A percentile compares a stretch with the other conserved stretches of the same genome.
These are phyloP conservation scores for Entamoeba histolytica DNA, from an alignment of 208 protist species.

Conservation along the genomic window DNA sequence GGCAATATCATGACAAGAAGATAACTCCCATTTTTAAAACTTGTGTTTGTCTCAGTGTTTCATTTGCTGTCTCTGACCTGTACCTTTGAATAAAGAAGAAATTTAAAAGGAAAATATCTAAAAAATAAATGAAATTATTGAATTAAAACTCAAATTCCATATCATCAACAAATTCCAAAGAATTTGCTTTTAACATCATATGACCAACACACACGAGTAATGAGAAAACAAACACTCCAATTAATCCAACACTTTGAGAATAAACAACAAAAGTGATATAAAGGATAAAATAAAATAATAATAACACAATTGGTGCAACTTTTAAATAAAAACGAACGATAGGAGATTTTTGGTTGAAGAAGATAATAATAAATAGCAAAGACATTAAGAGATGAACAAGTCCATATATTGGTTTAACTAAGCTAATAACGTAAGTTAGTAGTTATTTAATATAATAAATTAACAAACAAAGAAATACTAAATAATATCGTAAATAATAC, in stretches of 20 bases:
- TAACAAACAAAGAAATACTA: background rate
- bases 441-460: background rate
- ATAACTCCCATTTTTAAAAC: too few relatives aligned
- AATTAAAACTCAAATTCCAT: background rate
- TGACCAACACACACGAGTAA: background rate
- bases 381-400: background rate
- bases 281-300: background rate
- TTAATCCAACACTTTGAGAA: background rate
- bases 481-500: background rate
- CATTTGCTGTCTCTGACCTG: too few relatives aligned
- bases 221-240: background rate
- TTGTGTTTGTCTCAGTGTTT: too few relatives aligned
- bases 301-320: background rate
- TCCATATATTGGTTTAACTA: background rate
- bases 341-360: background rate
- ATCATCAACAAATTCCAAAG: background rate
- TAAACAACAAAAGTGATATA: background rate
- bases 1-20: too few relatives aligned
- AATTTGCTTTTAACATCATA: background rate
- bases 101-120: too few relatives aligned
- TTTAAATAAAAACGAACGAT: background rate
- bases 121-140: background rate
- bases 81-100: too few relatives aligned
- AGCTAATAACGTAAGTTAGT: background rate
- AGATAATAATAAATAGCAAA: background rate